Evolutionary conservation across 169 alveolate species (phyloP), one percentile per base, ranked within the genome.

Genomic region (Cryptosporidium xiaoi): DNA sequence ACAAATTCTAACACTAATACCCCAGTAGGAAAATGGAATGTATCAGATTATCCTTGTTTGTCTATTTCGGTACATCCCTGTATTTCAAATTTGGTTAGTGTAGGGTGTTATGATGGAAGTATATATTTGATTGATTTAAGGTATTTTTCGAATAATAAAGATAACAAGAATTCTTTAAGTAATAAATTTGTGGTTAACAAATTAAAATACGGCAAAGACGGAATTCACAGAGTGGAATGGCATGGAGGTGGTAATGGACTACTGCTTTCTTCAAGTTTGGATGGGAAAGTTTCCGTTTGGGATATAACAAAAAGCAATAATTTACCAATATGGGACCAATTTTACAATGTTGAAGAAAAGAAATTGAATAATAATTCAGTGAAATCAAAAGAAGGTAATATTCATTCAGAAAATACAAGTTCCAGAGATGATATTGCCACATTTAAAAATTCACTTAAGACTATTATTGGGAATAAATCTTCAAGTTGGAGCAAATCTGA

Each of bases 321-420:
- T 44, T 27, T 77, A n/a, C 87, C 87, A 12, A 77, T 77, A n/a
- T 77, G 87, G 87, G 87, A 77, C 8, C 87, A 77, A 20, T 24
- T 77, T 3, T 3, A 60, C 13, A 46, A n/a, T 31, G 16, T 5
- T 10, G 46, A 33, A 18, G 20, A 53, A n/a, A 62, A 62, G 7
- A 53, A 3, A 53, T 40, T 1, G 10, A 40, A 40, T 40, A 40
- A 40, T 40, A 0, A 40, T 40, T 40, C 48, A 40, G 10, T 8
- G 10, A 40, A 40, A 40, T 40, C 48, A 40, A 40, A 40, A 40
- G 10, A 40, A 40, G 12, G 12, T 6, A 5, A 53, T 3, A 53
- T 53, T n/a, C 4, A 53, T 53, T n/a, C 20, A 5, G 29, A 53
- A n/a, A 53, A 53, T 53, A 5, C 29, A 20, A 13, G 29, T 53